Evolutionary conservation across 2,329 filamentous ascomycete genomes (phyloP).

Genomic region (Ustilaginoidea virens): DNA sequence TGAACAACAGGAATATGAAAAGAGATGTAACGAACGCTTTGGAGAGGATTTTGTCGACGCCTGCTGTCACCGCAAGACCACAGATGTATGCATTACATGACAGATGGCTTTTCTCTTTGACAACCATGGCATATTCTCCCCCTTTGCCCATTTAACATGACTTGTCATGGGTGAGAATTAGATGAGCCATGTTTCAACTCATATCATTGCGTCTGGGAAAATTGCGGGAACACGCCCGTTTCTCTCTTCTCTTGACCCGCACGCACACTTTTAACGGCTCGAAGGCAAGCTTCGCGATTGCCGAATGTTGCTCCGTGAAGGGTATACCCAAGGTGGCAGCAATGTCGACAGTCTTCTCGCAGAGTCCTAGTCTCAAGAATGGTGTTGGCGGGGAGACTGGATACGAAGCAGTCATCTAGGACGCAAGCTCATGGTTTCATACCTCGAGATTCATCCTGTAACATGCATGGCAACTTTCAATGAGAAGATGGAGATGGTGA

Average conservation of each 20-base stretch:
- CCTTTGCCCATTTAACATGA: not conserved
- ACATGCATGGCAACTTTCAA: no score
- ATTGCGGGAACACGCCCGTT: conserved; percentile 57
- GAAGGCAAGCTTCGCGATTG: conserved; percentile 60
- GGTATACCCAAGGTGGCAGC: conserved; percentile 61
- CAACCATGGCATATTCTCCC: no score
- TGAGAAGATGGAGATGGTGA: no score
- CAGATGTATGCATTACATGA: conserved; percentile 32
- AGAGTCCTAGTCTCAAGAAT: conserved; percentile 48
- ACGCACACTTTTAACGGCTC: conserved; percentile 52
- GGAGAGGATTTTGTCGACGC: conserved; percentile 53
- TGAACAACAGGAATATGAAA: conserved; percentile 41
- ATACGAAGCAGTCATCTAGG: conserved; percentile 58
- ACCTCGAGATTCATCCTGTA: no score
- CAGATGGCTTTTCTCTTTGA: no score
- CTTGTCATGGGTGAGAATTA: conserved; percentile 46
- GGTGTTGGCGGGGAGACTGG: conserved; percentile 55
- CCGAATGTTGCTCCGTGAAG: conserved; percentile 62
- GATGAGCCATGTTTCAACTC: conserved; percentile 62
- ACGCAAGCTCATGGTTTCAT: conserved; percentile 30
- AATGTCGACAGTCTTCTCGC: conserved; percentile 59
- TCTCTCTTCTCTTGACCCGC: conserved; percentile 54
- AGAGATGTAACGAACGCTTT: conserved; percentile 48
- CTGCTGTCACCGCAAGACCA: conserved; percentile 63
- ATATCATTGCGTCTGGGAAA: conserved; percentile 57